A percentile compares a stretch with the other conserved stretches of the same genome.
Conservation (phyloP, 176 grass and related monocot genomes). For the Eleusine indica region DNA sequence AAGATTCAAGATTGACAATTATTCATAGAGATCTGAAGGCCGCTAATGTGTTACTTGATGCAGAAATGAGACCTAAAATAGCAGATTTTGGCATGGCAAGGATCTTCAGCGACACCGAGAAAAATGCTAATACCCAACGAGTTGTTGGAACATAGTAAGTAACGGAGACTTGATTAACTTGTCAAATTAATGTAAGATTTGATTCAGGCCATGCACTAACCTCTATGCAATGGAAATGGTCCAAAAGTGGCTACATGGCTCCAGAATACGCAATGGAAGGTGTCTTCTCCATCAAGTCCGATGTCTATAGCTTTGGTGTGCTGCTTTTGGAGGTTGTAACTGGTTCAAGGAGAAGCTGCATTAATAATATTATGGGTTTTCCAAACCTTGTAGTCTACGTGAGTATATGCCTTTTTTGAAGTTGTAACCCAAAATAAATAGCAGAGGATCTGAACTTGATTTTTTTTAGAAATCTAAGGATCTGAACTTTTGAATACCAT, state of each 20-base stretch:
- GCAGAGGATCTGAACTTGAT: too few species aligned
- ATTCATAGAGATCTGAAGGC: constrained; percentile 43
- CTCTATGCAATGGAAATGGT: neutral
- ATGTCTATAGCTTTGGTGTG: constrained; percentile 59
- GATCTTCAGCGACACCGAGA: constrained; percentile 37
- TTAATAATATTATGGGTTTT: constrained; percentile 7
- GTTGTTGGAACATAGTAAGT: constrained; percentile 55
- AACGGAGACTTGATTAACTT: neutral
- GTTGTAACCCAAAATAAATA: too few species aligned
- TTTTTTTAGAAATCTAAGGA: too few species aligned
- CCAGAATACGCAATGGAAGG: constrained; percentile 61
- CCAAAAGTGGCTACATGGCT: constrained; percentile 44
- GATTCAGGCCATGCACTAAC: neutral
- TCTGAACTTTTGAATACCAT: neutral
- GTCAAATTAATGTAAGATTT: neutral
- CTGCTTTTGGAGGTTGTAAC: constrained; percentile 49
- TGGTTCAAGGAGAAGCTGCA: constrained; percentile 39
- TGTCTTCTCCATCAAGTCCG: constrained; percentile 43
- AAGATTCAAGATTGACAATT: constrained; percentile 53
- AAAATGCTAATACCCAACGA: constrained; percentile 33
- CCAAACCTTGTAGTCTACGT: constrained; percentile 45
- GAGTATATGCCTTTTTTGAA: constrained; percentile 12
- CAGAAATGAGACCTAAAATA: constrained; percentile 50
- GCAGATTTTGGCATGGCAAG: constrained; percentile 55
- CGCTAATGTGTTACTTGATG: constrained; percentile 47